Base-by-base conservation (phyloP, 768 basidiomycete species). In the Cystofilobasidium bisporidii region DNA sequence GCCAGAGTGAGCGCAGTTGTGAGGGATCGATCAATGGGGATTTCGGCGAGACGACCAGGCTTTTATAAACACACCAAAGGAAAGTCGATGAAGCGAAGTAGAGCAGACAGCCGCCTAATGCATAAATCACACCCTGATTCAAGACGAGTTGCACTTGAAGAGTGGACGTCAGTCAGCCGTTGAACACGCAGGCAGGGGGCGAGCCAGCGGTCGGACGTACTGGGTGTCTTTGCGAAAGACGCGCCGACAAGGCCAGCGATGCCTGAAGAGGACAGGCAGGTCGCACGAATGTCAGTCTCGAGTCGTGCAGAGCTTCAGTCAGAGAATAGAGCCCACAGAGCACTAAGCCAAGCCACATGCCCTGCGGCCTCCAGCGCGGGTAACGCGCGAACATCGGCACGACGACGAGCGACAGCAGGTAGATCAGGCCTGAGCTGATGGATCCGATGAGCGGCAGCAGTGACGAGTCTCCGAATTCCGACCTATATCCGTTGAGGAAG, bases 351-450 rank as follows among this genome's bases (percentile, higher is more conserved):
- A 60, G 6, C 22, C 40, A 60, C 58, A 60, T 60, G 58, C 58
- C 22, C 14, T 32, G 30, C 58, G 28, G 3, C 58, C 40, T 32
- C 32, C 33, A 33, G 10, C 33, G 28, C 15, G 58, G 58, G n/a
- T 41, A 60, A 9, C 58, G 32, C 28, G 58, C 40, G 18, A 60
- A 60, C 22, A 60, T n/a, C n/a, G 58, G 58, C 12, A 60, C 40
- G 20, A 38, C 12, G 33, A 60, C 58, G 22, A 60, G 32, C 22
- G 58, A 60, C 5, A 60, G 28, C 5, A 60, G 58, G 18, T 60
- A 60, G 40, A 36, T 60, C 11, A 60, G 40, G 11, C 58, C 58
- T 33, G 58, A 32, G 28, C 28, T 18, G 58, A 60, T 38, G 28
- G 58, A 60, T 3, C 58, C 58, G 26, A 60, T 60, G 10, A 60